Conservation (phyloP, 2,329 filamentous ascomycete species). For the Cyphellophora europaea region DNA sequence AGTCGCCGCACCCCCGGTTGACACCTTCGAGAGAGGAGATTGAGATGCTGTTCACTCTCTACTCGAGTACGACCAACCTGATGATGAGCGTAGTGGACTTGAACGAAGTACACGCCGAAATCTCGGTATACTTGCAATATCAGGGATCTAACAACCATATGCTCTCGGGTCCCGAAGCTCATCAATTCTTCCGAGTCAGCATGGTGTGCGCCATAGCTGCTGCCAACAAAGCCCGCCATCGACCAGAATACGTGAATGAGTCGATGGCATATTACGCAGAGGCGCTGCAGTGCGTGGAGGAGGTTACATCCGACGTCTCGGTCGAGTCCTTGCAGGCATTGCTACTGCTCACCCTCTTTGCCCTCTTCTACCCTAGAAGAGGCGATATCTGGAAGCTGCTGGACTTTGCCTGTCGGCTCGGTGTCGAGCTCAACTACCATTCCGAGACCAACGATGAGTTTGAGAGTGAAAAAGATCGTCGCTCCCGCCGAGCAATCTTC, state of each 20-base stretch:
- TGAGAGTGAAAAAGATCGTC: conserved; percentile 17
- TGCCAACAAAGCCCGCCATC: conserved; percentile 21
- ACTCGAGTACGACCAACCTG: conserved; percentile 21
- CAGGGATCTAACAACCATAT: conserved; percentile 13
- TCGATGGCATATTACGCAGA: conserved; percentile 19
- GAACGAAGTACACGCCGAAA: conserved; percentile 16
- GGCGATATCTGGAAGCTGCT: conserved; percentile 22
- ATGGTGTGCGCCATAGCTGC: conserved; percentile 26
- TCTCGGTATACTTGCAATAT: conserved; percentile 18
- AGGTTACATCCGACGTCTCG: conserved; percentile 22
- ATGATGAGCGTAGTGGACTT: conserved; percentile 22
- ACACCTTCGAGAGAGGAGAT: conserved; percentile 15
- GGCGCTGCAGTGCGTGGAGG: conserved; percentile 22
- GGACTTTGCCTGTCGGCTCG: conserved; percentile 22
- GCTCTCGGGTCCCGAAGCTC: conserved; percentile 19
- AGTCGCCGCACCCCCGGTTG: conserved; percentile 11
- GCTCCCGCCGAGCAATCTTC: conserved; percentile 22
- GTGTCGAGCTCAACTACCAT: conserved; percentile 26
- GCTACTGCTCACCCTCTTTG: conserved; percentile 20
- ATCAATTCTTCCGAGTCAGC: conserved; percentile 24
- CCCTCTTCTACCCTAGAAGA: conserved; percentile 19
- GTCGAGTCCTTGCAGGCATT: conserved; percentile 21
- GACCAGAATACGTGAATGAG: conserved; percentile 17
- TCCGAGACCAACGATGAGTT: conserved; percentile 21
- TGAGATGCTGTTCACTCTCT: conserved; percentile 20